A percentile compares a stretch with the other conserved stretches of the same genome.
phyloP scores from a whole-genome alignment of 108 stramenopile species.

The Mediolabrus comicus region DNA sequence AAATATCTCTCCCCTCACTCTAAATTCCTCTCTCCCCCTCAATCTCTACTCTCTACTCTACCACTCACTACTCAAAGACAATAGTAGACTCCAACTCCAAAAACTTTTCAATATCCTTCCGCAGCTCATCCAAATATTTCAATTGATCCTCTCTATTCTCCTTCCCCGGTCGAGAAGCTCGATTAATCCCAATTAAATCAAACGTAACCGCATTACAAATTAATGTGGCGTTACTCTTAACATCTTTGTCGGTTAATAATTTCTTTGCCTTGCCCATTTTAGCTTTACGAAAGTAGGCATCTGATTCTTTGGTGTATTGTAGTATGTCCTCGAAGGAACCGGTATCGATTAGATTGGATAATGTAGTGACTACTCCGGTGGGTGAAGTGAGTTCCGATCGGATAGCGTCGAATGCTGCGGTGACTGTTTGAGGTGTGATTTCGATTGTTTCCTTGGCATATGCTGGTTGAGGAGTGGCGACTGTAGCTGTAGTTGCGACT shows the following conservation, averaged over 20 bases:
- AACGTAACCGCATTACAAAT: slow-evolving; percentile 87
- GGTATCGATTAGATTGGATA: slow-evolving; percentile 53
- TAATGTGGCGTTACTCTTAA: slow-evolving; percentile 56
- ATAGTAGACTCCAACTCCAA: slow-evolving; percentile 59
- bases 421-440: slow-evolving; percentile 44
- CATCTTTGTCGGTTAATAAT: slow-evolving; percentile 53
- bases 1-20: too few relatives aligned
- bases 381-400: slow-evolving; percentile 56
- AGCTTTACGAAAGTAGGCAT: slow-evolving; percentile 75
- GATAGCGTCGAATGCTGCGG: slow-evolving; percentile 49
- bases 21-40: too few relatives aligned
- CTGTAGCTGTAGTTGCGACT: neutral
- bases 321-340: slow-evolving; percentile 57
- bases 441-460: slow-evolving; percentile 34
- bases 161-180: slow-evolving; percentile 63
- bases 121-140: slow-evolving; percentile 72
- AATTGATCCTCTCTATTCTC: slow-evolving; percentile 58
- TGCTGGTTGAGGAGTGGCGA: slow-evolving; percentile 6
- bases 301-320: slow-evolving; percentile 79
- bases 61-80: slow-evolving; percentile 17
- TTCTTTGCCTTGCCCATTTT: slow-evolving; percentile 70
- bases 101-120: slow-evolving; percentile 57
- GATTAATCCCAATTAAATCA: slow-evolving; percentile 91
- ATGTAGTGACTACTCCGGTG: slow-evolving; percentile 55
- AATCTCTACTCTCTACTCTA: neutral